Base-by-base conservation (phyloP, 352 stramenopile species). In the Phytopythium ostracodes region DNA sequence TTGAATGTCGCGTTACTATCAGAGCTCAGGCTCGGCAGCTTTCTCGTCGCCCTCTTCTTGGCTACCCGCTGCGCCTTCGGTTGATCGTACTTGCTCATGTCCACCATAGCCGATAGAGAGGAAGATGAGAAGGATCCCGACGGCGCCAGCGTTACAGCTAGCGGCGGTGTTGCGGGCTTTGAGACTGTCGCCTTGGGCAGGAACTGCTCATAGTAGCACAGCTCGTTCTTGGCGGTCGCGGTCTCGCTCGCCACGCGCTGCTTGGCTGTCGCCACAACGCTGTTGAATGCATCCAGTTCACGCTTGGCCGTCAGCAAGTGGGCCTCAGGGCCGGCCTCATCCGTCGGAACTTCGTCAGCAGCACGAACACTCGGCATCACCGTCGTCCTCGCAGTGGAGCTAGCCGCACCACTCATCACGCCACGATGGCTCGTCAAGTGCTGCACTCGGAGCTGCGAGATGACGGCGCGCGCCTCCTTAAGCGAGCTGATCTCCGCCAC, bases 201-300 rank as follows among this genome's bases (percentile, higher is more conserved):
- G 1, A 86, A 50, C 42, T 83, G 73, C 44, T 78, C 76, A 47
- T 88, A 91, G 53, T 72, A 91, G 36, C 74, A 63, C 14, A 91
- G 42, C 29, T 88, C 79, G 40, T 66, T 72, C 62, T 85, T 88
- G 1, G 72, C 77, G 18, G 71, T 70, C 8, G 40, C 64, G 36
- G 66, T 66, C 22, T 84, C 70, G 9, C 65, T 63, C 20, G 59
- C 65, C 5, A 81, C 72, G n/a, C 55, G 59, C 42, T 67, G 60
- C 46, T 76, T 87, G 5, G 73, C 77, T n/a, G 71, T 53, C 20
- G 62, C 63, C 7, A 91, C 70, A n/a, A 91, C 60, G 11, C 55
- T 51, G 59, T 89, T 76, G 62, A 91, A 91, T 25, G 74, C 38
- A 4, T 81, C 81, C 12, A 89, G 70, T 27, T 87, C 77, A 0